Conservation (phyloP, 345 rosid species). For the Kandelia obovata region DNA sequence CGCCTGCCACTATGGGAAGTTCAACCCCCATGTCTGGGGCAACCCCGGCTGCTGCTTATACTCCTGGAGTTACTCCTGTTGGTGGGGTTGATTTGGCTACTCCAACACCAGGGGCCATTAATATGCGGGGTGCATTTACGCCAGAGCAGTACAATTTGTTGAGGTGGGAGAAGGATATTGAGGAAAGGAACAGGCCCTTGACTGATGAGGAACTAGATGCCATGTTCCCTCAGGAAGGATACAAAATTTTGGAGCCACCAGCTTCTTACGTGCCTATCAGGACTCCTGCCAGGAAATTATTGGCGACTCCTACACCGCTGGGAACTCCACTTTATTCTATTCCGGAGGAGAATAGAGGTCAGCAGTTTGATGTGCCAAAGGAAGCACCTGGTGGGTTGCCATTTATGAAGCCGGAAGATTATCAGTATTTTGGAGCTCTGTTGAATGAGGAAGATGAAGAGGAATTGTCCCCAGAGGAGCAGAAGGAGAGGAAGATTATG, state of each 20-base stretch:
- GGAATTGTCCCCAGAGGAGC: slow-evolving; percentile 84
- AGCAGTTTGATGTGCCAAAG: slow-evolving; percentile 92
- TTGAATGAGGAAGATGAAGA: slow-evolving; percentile 92
- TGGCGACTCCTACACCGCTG: slow-evolving; percentile 88
- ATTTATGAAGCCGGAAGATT: slow-evolving; percentile 96
- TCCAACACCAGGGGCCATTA: slow-evolving; percentile 72
- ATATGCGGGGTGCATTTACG: slow-evolving; percentile 68
- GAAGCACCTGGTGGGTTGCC: slow-evolving; percentile 92
- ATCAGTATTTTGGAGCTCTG: slow-evolving; percentile 82
- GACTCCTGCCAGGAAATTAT: slow-evolving; percentile 84
- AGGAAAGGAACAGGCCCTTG: slow-evolving; percentile 93
- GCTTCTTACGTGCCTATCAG: slow-evolving; percentile 91
- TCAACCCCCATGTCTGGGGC: slow-evolving; percentile 90
- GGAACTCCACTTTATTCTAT: slow-evolving; percentile 82
- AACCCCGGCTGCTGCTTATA: slow-evolving; percentile 74
- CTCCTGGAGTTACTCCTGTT: slow-evolving; percentile 89
- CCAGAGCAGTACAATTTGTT: slow-evolving; percentile 85
- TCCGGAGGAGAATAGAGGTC: slow-evolving; percentile 92
- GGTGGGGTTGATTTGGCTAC: slow-evolving; percentile 86
- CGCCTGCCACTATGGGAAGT: slow-evolving; percentile 96
- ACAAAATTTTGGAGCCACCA: slow-evolving; percentile 90
- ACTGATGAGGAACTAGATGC: slow-evolving; percentile 97
- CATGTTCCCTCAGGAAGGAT: slow-evolving; percentile 93
- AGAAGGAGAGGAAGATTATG: slow-evolving; percentile 97
- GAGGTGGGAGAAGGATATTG: slow-evolving; percentile 99